Base-by-base conservation (phyloP, 1,139 yeast genomes). In the Diutina neorugosa region DNA sequence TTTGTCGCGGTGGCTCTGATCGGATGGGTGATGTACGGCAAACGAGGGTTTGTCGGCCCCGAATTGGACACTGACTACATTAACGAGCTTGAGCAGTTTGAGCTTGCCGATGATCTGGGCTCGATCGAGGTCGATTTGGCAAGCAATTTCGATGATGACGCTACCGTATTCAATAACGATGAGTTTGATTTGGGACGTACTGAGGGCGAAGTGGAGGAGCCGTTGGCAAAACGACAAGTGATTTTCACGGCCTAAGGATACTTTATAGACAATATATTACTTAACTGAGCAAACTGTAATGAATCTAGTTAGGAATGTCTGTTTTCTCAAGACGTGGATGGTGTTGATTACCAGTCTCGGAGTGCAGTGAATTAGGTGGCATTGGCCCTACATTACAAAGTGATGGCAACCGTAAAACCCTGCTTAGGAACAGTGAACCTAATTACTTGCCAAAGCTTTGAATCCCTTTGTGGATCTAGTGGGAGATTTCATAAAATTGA, bases 1-100 rank as follows among this genome's bases (percentile, higher is more conserved):
- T 81, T 84, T 57, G 65, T 78, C 1, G 61, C 71, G 0, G 61
- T 78, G 43, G 79, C 84, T 2, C 69, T 80, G 1, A 54, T 77
- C 1, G 71, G 83, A 3, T 85, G 80, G 65, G 67, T 69, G 52
- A 62, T 69, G 9, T 84, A 88, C 87, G 93, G 93, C 0, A 69
- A 67, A 48, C 58, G 68, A 11, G 73, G 78, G 55, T 85, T 85
- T 66, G 78, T 74, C 47, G 87, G 90, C 0, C 93, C 93, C 0
- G 69, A 77, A 52, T 73, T 82, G 7, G 86, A 81, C 23, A 46
- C 50, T 5, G 50, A 46, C 19, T 8, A 25, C 18, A 23, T n/a
- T n/a, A 16, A 46, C n/a, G 50, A 46, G 23, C 40, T 46, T 14
- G 23, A 18, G 11, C 21, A 46, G 2, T 46, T 27, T 18, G 40